phyloP scores from a whole-genome alignment of 495 filamentous ascomycete genomes.

The Halenospora varia region DNA sequence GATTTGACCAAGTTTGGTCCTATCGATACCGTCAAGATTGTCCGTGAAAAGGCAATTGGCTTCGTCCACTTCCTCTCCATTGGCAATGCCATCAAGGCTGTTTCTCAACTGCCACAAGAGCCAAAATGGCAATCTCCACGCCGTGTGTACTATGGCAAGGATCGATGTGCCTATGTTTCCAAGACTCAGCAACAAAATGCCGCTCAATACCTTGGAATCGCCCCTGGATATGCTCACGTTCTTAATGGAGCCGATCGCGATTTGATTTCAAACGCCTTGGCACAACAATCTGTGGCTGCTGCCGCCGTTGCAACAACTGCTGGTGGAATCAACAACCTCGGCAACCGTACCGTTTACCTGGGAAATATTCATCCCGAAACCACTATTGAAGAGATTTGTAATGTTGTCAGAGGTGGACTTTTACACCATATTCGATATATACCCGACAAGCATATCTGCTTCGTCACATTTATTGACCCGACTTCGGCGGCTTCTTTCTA shows the following conservation, averaged over 20 bases:
- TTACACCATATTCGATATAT: constrained; percentile 98
- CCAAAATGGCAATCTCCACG: constrained; percentile 93
- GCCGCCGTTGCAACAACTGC: constrained; percentile 95
- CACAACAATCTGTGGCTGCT: constrained; percentile 95
- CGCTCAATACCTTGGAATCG: constrained; percentile 95
- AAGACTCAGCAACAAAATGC: constrained; percentile 99
- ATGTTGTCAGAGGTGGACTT: constrained; percentile 88
- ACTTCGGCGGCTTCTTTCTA: constrained; percentile 98
- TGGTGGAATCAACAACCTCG: constrained; percentile 93
- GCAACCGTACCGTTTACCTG: constrained; percentile 95
- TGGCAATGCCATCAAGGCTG: constrained; percentile 98
- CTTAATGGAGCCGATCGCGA: constrained; percentile 94
- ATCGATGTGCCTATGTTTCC: constrained; percentile 95
- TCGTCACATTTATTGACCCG: constrained; percentile 98
- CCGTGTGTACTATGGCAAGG: constrained; percentile 97
- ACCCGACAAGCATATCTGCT: constrained; percentile 99
- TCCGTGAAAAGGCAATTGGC: constrained; percentile 95
- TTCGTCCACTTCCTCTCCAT: constrained; percentile 98
- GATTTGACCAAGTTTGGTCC: constrained; percentile 95
- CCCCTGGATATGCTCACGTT: constrained; percentile 95
- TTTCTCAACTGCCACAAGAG: constrained; percentile 93
- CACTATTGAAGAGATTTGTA: constrained; percentile 97
- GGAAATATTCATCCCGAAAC: constrained; percentile 99
- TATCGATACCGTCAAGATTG: constrained; percentile 96
- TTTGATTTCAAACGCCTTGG: constrained; percentile 89